Base-by-base conservation (phyloP, 2,329 filamentous ascomycete genomes). In the Cadophora luteo-olivacea region DNA sequence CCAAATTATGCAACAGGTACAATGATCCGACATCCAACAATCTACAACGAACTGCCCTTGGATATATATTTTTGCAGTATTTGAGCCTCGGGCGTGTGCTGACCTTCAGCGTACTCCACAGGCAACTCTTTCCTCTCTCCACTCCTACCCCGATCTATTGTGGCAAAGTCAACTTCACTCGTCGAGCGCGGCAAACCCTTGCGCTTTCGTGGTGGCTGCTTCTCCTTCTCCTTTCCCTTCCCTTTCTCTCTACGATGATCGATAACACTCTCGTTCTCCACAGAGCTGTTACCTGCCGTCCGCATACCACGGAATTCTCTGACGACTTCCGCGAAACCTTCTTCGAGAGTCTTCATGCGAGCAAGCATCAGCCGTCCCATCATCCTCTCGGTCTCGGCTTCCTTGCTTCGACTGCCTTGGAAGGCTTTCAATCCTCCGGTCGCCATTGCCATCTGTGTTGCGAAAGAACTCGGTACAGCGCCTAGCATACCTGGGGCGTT, bases 331-430 rank as follows among this genome's bases (percentile, higher is more conserved):
- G 91, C 87, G 78, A 98, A 95, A 16, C 94, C 91, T 80, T 97
- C 93, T 78, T 98, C 94, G 1, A 98, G 84, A 8, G 91, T 95
- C 78, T 96, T 96, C 93, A 97, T 97, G 41, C 93, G 85, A 9
- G 93, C 93, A 57, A 97, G 83, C 80, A 97, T 91, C 57, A 97
- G 85, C 66, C 93, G 87, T 73, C 90, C 87, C 76, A 91, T 89
- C 86, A 94, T 91, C 51, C 92, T 87, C 76, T 92, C 91, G 78
- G 87, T 84, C 83, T 73, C 72, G 41, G 72, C 74, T 2, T 69
- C 66, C 38, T 83, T 82, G 32, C 82, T 82, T 14, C 80, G 79
- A 32, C 78, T 82, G 65, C 82, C 77, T 66, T 81, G 38, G 78
- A 77, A 62, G 36, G 78, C 80, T 74, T 85, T 86, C 64, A 89